Base-by-base conservation (phyloP, 2,329 filamentous ascomycete species). In the Drechslerella stenobrocha region DNA sequence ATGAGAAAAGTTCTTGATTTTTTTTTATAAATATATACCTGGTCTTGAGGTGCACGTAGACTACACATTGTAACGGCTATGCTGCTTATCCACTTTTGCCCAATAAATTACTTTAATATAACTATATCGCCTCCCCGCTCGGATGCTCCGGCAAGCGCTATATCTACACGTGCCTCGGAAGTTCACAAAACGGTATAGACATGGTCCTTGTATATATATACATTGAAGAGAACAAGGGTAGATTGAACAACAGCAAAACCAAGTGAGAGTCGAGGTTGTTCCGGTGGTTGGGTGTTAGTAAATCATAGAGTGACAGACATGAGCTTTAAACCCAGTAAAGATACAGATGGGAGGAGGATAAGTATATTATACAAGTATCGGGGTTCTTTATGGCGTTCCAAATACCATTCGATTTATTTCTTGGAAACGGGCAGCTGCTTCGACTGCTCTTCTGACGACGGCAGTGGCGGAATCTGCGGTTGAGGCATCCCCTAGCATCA, bases 401-500 rank as follows among this genome's bases (percentile, higher is more conserved):
- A n/a, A n/a, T n/a, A n/a, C 24, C 8, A 7, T 24, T n/a, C 11
- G 15, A 7, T 45, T 52, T 60, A 67, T 45, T 60, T 67, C 44
- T 51, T 60, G 30, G 59, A 42, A 8, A 35, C 22, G 5, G 56
- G 55, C 32, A 50, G 34, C 24, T 53, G 55, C 35, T 56, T 55
- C 6, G 51, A 32, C 22, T 67, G 37, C 13, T 42, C 32, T 24
- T n/a, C 34, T 13, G 34, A 13, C 34, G 34, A 15, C 34, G 60
- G 61, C 32, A 45, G 15, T 18, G 61, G 61, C 11, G 63, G 55
- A n/a, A 67, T 8, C 32, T 47, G 61, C 7, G 61, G 53, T 37
- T 60, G 55, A 18, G 63, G 63, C 55, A 67, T 67, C 53, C 63
- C 63, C 63, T 67, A 32, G 13, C 13, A 60, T 59, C 7, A 37